Evolutionary conservation across 2,329 filamentous ascomycete species (phyloP), one percentile per base, ranked within the genome.

Genomic region (Ophiosphaerella narmari): DNA sequence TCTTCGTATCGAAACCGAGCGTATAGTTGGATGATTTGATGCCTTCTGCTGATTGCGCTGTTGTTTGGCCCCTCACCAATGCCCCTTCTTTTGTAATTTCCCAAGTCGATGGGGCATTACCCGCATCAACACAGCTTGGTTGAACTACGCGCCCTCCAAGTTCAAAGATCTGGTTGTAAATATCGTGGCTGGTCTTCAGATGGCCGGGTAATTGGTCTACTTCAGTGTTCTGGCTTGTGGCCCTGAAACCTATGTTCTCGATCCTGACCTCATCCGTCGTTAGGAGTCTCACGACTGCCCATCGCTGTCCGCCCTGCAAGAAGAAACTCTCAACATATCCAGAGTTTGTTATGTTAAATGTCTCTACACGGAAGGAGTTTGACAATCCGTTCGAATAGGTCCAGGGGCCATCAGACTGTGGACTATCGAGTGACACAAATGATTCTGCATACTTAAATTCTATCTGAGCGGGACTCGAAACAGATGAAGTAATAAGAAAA

Each of bases 231-330:
- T 39, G 36, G 23, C 71, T 63, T 1, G 67, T 74, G 1, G 63
- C 48, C 38, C 57, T 59, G 11, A 76, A 66, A 0, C 75, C 74
- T 1, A 75, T 48, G 1, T 49, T 40, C 5, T 50, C 56, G 42
- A 78, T 65, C 0, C 57, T 63, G 3, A 77, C 50, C 1, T 59
- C 63, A 18, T 73, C 63, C 0, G 69, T 74, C 14, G 26, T 29
- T 29, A 77, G 56, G 0, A 77, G 59, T 2, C 63, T 61, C 21
- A 77, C 57, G 0, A 72, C 68, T 49, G 76, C 66, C 75, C 75
- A 78, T 53, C 71, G 57, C 52, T 75, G 73, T 0, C 72, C 74
- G 4, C 75, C 76, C 54, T 78, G 75, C 0, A 77, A 47, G 33
- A 78, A 68, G 16, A 64, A 72, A 1, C 67, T 71, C 7, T 70